Base-by-base conservation (phyloP, 352 stramenopile genomes). In the Globisporangium mamillatum region DNA sequence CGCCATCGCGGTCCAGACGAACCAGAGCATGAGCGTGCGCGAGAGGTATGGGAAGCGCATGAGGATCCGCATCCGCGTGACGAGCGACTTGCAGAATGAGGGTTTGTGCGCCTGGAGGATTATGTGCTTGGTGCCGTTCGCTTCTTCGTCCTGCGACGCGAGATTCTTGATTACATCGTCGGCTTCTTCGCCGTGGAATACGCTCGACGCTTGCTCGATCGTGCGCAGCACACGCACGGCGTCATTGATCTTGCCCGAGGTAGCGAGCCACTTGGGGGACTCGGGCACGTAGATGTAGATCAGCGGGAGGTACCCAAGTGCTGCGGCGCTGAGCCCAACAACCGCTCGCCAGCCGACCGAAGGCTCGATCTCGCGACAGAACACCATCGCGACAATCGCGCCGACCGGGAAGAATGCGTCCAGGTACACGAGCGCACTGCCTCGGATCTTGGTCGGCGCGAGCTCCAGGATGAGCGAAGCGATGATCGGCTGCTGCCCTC, bases 1-100 rank as follows among this genome's bases (percentile, higher is more conserved):
- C 24, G 75, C 50, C 14, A 66, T 63, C 9, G 46, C 59, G 46
- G 78, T 81, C 73, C 71, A 82, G 29, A 78, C 68, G 46, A 87
- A 62, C 78, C 80, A 88, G 60, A 87, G 77, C 53, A 79, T 41
- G 20, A 70, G 34, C 36, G 82, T 86, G 18, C 78, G 78, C 10
- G 38, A 1, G 24, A 74, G 69, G 55, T 87, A 78, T 24, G 74
- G 66, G 16, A 61, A 55, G 1, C 72, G 77, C 58, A 78, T 74
- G 4, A 88, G 74, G 53, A 77, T 71, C 12, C 75, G 69, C 6
- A 65, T 65, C 6, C 79, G 77, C 14, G 64, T 44, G 20, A 57
- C 18, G 16, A 54, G 12, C 8, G 60, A 48, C 62, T 74, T 79
- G 6, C 67, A 48, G n/a, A 88, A 69, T n/a, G 71, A 80, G 53